phyloP scores from a whole-genome alignment of 257 asterid genomes.

The Solanum clarkiae region DNA sequence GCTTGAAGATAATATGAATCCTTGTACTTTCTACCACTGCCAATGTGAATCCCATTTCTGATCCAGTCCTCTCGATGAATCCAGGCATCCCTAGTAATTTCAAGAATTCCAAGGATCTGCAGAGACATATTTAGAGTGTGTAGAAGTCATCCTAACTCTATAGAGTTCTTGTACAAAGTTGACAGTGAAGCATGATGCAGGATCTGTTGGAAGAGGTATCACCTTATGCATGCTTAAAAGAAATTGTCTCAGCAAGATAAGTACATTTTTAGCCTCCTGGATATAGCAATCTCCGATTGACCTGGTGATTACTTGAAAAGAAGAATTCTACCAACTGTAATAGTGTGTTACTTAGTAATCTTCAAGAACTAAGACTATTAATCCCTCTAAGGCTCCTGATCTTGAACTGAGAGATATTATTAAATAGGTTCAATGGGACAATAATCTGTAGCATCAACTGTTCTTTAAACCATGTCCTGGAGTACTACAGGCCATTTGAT shows the following conservation, averaged over 20 bases:
- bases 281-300: background rate
- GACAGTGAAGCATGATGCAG: background rate
- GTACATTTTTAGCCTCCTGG: background rate
- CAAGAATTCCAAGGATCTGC: conserved; percentile 84
- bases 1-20: conserved; percentile 93
- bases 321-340: background rate
- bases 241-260: background rate
- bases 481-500: background rate
- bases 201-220: background rate
- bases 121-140: background rate
- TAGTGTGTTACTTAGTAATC: background rate
- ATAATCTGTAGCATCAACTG: background rate
- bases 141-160: background rate
- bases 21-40: conserved; percentile 80
- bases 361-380: background rate
- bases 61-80: conserved; percentile 93
- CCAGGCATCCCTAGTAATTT: conserved; percentile 85
- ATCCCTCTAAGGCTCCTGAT: background rate
- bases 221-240: background rate
- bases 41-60: conserved; percentile 56
- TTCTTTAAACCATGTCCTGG: background rate
- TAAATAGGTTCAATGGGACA: background rate
- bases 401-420: background rate
- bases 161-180: background rate
- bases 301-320: background rate